These are phyloP conservation scores for Pythium brachiatum DNA, from an alignment of 352 stramenopile species.

Conservation along the genomic window DNA sequence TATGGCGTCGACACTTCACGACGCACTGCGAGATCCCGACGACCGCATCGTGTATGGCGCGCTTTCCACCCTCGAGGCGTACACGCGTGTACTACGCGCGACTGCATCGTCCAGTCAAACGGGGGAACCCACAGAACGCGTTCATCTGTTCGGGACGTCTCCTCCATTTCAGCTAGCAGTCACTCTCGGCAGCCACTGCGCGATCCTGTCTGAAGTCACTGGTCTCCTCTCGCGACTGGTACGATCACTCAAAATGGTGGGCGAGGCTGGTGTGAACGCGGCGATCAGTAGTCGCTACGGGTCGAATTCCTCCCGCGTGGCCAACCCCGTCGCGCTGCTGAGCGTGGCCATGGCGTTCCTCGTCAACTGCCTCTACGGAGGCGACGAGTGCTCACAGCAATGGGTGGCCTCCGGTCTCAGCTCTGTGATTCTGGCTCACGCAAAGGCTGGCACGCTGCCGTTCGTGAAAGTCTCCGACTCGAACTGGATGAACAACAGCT, in stretches of 20 bases:
- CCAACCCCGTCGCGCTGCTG: constrained; percentile 10
- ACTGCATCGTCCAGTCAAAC: neutral
- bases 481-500: constrained; percentile 32
- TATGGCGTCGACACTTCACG: constrained; percentile 26
- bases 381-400: constrained; percentile 33
- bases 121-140: neutral
- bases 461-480: constrained; percentile 38
- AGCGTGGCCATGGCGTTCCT: constrained; percentile 25
- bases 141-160: neutral
- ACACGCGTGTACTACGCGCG: constrained; percentile 38
- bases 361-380: constrained; percentile 40
- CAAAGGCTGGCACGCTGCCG: constrained; percentile 30
- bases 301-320: neutral
- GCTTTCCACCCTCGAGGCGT: constrained; percentile 38
- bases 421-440: constrained; percentile 25
- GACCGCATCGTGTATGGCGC: constrained; percentile 33
- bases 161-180: constrained; percentile 4
- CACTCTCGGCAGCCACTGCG: neutral
- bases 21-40: constrained; percentile 36
- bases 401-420: constrained; percentile 29
- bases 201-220: constrained; percentile 19
- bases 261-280: constrained; percentile 20
- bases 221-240: constrained; percentile 24
- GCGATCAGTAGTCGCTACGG: constrained; percentile 15
- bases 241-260: constrained; percentile 31